These are phyloP conservation scores for Cytospora mali DNA, from an alignment of 2,329 filamentous ascomycete genomes.

Conservation along the genomic window DNA sequence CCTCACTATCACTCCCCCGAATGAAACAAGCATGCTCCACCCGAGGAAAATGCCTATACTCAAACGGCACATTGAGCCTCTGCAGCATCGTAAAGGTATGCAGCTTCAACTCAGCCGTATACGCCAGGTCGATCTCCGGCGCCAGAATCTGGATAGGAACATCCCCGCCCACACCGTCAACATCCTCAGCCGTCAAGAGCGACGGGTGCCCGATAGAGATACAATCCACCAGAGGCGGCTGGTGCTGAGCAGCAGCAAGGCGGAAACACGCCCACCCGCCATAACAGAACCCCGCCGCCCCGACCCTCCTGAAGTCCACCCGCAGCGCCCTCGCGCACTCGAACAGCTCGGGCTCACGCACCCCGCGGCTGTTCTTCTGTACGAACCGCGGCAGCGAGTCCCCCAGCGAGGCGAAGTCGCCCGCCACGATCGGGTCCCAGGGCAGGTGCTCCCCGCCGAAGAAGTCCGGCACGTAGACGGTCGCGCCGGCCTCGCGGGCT, in stretches of 20 bases:
- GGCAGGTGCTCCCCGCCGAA: constrained; percentile 34
- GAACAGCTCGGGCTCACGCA: constrained; percentile 42
- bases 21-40: constrained; percentile 47
- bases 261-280: constrained; percentile 55
- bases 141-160: constrained; percentile 57
- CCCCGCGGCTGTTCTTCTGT: not conserved
- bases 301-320: constrained; percentile 38
- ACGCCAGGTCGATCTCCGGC: constrained; percentile 48
- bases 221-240: constrained; percentile 47
- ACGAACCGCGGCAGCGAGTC: not conserved
- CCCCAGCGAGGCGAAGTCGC: not conserved
- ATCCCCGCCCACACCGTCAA: constrained; percentile 41
- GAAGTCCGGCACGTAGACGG: constrained; percentile 54
- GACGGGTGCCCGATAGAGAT: constrained; percentile 50
- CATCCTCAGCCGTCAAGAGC: constrained; percentile 46
- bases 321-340: constrained; percentile 41
- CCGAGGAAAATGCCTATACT: constrained; percentile 51
- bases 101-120: constrained; percentile 46
- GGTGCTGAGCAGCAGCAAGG: constrained; percentile 43
- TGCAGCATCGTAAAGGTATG: constrained; percentile 42
- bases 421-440: not conserved
- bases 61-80: constrained; percentile 41
- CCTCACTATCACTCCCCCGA: constrained; percentile 39
- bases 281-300: constrained; percentile 53
- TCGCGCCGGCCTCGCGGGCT: constrained; percentile 46